A percentile compares a stretch with the other conserved stretches of the same genome.
These are phyloP conservation scores for Rhododendron ferrugineum DNA, from an alignment of 148 eudicot species.

Conservation along the genomic window DNA sequence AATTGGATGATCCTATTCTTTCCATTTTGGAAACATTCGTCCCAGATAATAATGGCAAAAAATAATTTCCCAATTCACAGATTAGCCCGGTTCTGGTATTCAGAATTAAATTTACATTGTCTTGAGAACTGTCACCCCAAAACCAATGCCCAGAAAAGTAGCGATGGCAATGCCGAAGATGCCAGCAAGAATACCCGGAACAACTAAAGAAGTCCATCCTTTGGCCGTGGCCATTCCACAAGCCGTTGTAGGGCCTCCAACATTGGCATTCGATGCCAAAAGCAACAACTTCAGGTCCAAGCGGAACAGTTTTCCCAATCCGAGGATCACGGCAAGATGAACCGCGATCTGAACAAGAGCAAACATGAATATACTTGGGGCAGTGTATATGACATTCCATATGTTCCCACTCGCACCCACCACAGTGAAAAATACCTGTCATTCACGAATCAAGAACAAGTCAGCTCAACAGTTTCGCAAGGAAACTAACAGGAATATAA, in stretches of 20 bases:
- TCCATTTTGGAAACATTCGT: background rate
- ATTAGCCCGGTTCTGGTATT: background rate
- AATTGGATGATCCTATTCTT: background rate
- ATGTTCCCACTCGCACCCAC: constrained; percentile 85
- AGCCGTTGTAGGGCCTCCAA: constrained; percentile 96
- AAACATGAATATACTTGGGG: constrained; percentile 85
- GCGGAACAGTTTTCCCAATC: constrained; percentile 62
- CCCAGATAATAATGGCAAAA: background rate
- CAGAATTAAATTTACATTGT: constrained; percentile 37
- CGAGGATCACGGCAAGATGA: constrained; percentile 75
- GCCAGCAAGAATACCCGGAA: constrained; percentile 90
- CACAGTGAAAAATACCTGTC: constrained; percentile 78
- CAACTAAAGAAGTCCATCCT: constrained; percentile 81
- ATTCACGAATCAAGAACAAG: background rate
- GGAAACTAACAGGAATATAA: background rate
- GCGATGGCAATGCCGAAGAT: constrained; percentile 90
- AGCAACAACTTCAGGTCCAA: constrained; percentile 61
- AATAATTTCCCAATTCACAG: background rate
- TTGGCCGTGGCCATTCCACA: constrained; percentile 98
- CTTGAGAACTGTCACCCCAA: constrained; percentile 58
- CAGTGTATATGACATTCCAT: constrained; percentile 63
- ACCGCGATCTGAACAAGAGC: constrained; percentile 66
- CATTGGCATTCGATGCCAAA: constrained; percentile 85
- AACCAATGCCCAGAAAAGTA: constrained; percentile 74
- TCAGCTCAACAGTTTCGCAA: background rate